These are phyloP conservation scores for Aphanomyces invadans DNA, from an alignment of 352 stramenopile genomes.

Conservation along the genomic window DNA sequence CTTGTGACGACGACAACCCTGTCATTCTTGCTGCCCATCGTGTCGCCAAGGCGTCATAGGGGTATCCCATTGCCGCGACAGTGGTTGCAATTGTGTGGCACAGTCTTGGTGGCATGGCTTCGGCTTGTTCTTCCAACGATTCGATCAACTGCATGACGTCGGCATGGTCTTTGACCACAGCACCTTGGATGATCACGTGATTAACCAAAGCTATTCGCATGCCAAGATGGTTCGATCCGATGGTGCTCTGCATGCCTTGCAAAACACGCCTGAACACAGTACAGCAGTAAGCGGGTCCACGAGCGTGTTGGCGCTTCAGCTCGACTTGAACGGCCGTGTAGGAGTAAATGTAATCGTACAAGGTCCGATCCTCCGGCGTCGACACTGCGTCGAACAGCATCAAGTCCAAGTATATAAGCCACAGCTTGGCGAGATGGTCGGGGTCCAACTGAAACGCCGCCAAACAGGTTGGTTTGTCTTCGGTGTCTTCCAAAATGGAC, in stretches of 20 bases:
- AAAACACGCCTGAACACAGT: not conserved
- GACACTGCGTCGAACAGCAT: not conserved
- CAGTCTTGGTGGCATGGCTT: not conserved
- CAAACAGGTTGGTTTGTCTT: slow-evolving; percentile 16
- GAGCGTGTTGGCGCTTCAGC: not conserved
- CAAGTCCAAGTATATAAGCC: slow-evolving; percentile 8
- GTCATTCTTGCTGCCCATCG: too few species aligned
- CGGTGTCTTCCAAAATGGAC: slow-evolving; percentile 8
- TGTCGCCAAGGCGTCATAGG: not conserved
- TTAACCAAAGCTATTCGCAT: not conserved
- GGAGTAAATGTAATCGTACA: slow-evolving; percentile 13
- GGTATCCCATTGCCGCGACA: not conserved
- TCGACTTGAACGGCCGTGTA: not conserved
- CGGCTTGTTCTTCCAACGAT: not conserved
- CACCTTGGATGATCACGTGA: not conserved
- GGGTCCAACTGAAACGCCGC: slow-evolving; percentile 4
- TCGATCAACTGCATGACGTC: not conserved
- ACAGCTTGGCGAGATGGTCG: not conserved
- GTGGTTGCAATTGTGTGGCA: not conserved
- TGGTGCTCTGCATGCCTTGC: not conserved
- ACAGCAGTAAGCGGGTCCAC: not conserved
- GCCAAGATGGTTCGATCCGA: not conserved
- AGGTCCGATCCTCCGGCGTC: not conserved
- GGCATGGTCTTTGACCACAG: not conserved
- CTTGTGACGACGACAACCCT: too few species aligned